Evolutionary conservation across 2,329 filamentous ascomycete species (phyloP), one percentile per base, ranked within the genome.

Genomic region (Calonectria multiphialidica): DNA sequence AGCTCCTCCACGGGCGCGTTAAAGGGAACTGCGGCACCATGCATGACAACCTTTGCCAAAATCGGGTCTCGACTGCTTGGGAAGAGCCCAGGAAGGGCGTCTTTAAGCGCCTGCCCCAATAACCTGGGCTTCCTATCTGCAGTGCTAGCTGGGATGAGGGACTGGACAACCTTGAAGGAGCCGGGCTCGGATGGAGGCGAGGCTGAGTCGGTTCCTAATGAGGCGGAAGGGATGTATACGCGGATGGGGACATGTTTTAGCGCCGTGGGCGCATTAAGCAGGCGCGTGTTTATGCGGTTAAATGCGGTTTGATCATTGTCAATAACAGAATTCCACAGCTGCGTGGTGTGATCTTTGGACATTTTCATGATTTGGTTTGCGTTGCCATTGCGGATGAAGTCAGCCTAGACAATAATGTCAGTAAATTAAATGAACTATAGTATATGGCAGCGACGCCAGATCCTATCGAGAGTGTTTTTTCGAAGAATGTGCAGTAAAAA

Each of bases 291-390:
- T 78, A 98, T 92, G 70, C 90, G 90, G 80, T 90, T 89, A 84
- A 94, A 98, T 47, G 92, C 87, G 10, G 86, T 77, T 77, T 94
- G 92, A 83, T 98, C 92, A 78, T 97, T 94, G 77, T 94, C 90
- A 82, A 93, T 89, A 49, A 98, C 94, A 12, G 94, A 90, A 75
- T 92, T 90, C 95, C 96, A 98, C 40, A 98, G 87, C 37, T 93
- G 90, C 9, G 92, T 94, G 16, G 94, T 97, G 82, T 98, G 92
- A 55, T 94, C 92, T 82, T 95, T 96, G 72, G 93, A 95, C 79
- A 98, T 87, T 66, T 92, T 93, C 95, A 98, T 98, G 80, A 98
- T 96, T 72, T 94, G 93, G 81, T 96, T 95, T 18, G 95, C 95
- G 66, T 94, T 97, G 53, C 95, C 95, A 77, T 97, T 96, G 64